These are phyloP conservation scores for Crucibulum laeve DNA, from an alignment of 768 basidiomycete species.

Conservation along the genomic window DNA sequence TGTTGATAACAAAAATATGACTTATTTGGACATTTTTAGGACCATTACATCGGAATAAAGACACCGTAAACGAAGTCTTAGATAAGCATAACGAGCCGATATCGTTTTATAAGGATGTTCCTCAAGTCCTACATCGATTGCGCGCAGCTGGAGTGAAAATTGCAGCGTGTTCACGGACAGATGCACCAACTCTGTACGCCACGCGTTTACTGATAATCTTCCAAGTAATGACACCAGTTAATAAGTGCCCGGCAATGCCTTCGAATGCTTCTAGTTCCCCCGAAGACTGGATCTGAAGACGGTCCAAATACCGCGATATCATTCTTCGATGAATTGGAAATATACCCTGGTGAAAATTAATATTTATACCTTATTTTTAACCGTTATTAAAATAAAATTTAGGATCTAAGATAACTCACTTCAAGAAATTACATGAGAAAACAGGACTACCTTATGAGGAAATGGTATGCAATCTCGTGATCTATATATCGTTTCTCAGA, in stretches of 20 bases:
- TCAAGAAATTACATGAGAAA: constrained; percentile 64
- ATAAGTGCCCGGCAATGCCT: constrained; percentile 78
- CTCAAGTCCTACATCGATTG: constrained; percentile 62
- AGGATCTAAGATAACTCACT: constrained; percentile 83
- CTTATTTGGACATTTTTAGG: constrained; percentile 25
- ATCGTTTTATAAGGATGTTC: constrained; percentile 74
- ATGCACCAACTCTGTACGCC: constrained; percentile 63
- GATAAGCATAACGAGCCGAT: constrained; percentile 55
- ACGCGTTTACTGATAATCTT: background rate
- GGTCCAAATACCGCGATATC: constrained; percentile 43
- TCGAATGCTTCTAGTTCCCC: constrained; percentile 51
- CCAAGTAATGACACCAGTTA: constrained; percentile 20
- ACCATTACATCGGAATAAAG: constrained; percentile 46
- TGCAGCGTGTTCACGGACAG: constrained; percentile 74
- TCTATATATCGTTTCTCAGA: background rate
- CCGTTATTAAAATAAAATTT: background rate
- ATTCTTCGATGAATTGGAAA: constrained; percentile 69
- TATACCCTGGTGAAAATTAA: constrained; percentile 55
- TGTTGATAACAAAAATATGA: too few relatives aligned
- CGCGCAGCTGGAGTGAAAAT: constrained; percentile 42
- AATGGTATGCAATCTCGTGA: constrained; percentile 47
- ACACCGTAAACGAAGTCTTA: constrained; percentile 42
- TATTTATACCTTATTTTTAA: background rate
- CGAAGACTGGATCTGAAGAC: constrained; percentile 21
- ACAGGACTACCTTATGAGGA: constrained; percentile 77